These are phyloP conservation scores for Paramyrothecium sp. DNA, from an alignment of 2,329 filamentous ascomycete species.

Conservation along the genomic window DNA sequence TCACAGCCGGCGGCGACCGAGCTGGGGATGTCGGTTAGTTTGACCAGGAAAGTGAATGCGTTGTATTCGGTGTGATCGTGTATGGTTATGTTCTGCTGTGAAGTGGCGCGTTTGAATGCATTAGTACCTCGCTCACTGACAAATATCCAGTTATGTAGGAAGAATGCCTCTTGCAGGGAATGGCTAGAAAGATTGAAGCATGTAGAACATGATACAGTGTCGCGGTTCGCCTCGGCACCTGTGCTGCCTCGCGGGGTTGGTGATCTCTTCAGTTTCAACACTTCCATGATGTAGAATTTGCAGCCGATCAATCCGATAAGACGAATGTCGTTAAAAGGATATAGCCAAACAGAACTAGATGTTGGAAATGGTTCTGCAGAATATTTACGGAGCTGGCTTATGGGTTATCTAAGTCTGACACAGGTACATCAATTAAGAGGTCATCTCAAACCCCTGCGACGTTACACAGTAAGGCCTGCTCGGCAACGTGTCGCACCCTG, in stretches of 20 bases:
- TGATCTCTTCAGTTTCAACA: not conserved
- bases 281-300: not conserved
- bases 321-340: not conserved
- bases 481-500: not conserved
- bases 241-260: not conserved
- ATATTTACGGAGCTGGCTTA: not conserved
- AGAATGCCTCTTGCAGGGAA: not conserved
- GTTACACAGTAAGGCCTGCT: not conserved
- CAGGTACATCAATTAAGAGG: not conserved
- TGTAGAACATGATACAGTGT: not conserved
- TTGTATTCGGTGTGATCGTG: not conserved
- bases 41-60: not conserved
- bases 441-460: not conserved
- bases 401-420: not conserved
- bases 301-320: not conserved
- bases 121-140: not conserved
- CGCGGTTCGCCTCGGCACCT: not conserved
- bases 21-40: not conserved
- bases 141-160: not conserved
- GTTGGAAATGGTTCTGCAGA: not conserved
- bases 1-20: not conserved
- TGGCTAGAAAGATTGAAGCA: not conserved
- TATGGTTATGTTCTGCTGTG: not conserved
- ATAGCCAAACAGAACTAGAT: not conserved
- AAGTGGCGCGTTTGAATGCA: not conserved